Base-by-base conservation (phyloP, 805 yeast genomes). In the Dipodascus albidus region DNA sequence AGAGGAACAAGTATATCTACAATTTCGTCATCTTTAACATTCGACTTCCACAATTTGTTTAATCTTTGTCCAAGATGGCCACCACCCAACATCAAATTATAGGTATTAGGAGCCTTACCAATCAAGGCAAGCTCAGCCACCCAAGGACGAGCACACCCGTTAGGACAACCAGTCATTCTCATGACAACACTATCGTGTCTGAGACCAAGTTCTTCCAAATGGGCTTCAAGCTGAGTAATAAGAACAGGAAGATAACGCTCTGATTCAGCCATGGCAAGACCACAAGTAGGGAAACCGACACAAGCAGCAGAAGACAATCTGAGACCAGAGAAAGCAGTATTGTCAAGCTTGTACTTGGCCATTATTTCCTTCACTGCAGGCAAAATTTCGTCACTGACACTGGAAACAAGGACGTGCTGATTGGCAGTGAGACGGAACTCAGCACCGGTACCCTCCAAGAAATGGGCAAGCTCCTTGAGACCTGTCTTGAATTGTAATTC, bases 151-250 rank as follows among this genome's bases (percentile, higher is more conserved):
- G 98, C 93, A 75, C 98, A 91, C 60, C 98, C 98, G 69, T 91
- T 91, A 53, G 97, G 97, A 77, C 98, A 91, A 54, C 98, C 98
- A 27, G 97, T 91, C 97, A 91, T 90, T 74, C 98, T 82, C 95
- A 91, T 85, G 22, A 89, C 96, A 60, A 91, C 78, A 4, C 96
- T 83, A 70, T 91, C 98, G 63, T 89, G 96, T 66, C 96, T 85
- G 62, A 91, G 78, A 6, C 98, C 98, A 59, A 82, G 81, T 64
- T 89, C 96, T 70, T 91, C 97, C 55, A 91, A 74, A 20, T 88
- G 81, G n/a, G 74, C 79, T 70, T 91, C 98, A 56, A 91, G 72
- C 71, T 89, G 87, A 58, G 83, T 69, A 60, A 91, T 79, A 62
- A 91, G 76, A 50, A 76, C 83, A 6, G 98, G 98, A 63, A 91